Evolutionary conservation across 768 basidiomycete species (phyloP), one percentile per base, ranked within the genome.

Genomic region (Collybia nuda): DNA sequence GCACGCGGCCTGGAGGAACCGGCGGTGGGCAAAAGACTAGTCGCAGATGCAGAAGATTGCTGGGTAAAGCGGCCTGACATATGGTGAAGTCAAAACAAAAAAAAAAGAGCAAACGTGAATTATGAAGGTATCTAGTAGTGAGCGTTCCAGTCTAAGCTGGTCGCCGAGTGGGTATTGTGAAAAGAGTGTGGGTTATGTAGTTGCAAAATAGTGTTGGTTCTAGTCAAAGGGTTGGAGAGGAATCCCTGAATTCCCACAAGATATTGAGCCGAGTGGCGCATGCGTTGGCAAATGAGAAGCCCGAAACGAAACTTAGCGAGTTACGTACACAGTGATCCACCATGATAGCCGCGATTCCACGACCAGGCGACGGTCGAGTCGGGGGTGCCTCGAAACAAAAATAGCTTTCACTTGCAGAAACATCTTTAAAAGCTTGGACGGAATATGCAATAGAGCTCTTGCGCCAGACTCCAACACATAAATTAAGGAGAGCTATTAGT

Each of bases 21-120:
- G 19, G 52, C 48, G 40, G 37, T 38, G 15, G 56, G 52, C 22
- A 62, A 48, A 28, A 62, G 53, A 36, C 59, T 63, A 12, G 42
- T 54, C 21, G 56, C 52, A 23, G 62, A 63, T 14, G 49, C 48
- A 22, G 56, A 50, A 24, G 57, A 52, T 38, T 57, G 56, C 35
- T 54, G 56, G 17, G 59, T 61, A 42, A 59, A 63, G 22, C 50
- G 59, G 28, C 44, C 45, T 52, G 45, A 51, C 62, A 63, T 61
- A n/a, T 47, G 48, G 40, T 19, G 23, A 43, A 28, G 41, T 44
- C 42, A 35, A 22, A n/a, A n/a, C n/a, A n/a, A 40, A n/a, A 19
- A 32, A 46, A 15, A 38, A 37, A 36, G 17, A 26, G 23, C 9
- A 32, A 36, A 35, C 14, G 28, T 28, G 50, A 28, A 38, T 46